Base-by-base conservation (phyloP, 1,284 basidiomycete species). In the Microbotryum silenes-acaulis region DNA sequence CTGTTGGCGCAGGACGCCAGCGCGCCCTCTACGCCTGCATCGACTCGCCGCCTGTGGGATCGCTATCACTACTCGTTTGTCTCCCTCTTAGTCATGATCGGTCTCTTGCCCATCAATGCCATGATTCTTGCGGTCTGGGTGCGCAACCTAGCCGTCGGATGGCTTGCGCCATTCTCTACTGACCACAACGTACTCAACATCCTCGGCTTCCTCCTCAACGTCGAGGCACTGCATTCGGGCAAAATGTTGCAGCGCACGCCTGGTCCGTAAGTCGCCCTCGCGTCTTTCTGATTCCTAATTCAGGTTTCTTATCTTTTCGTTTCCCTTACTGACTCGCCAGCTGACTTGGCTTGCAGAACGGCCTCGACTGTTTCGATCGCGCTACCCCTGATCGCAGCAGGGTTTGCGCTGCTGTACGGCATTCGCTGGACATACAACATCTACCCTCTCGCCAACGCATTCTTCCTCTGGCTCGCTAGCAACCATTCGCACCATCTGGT, bases 121-220 rank as follows among this genome's bases (percentile, higher is more conserved):
- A 86, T 91, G 0, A 85, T 88, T 7, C 78, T 97, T 21, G 84
- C 84, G 0, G 91, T 96, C 0, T 98, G 93, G 93, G 85, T 86
- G 1, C 83, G 91, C 58, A 94, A 91, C 56, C 64, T 78, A 23
- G 60, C 71, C 8, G 73, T 73, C 27, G 72, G 77, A 49, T 69
- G 74, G 73, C 62, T 72, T 50, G 68, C 60, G 9, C 74, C 75
- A 0, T 75, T 76, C 54, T 70, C 71, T 18, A 72, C 71, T 37
- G 76, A 78, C 60, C 75, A 76, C 60, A 75, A 76, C 51, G 58
- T 74, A 6, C 54, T 75, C 2, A 62, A 71, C 14, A 63, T 77
- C 1, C 42, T 71, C 10, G 72, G 75, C 0, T 70, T 74, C 46
- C 57, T 78, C 2, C 61, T 73, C 12, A 60, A 74, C 3, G 71